These are phyloP conservation scores for Escovopsis weberi DNA, from an alignment of 2,329 filamentous ascomycete species.

Conservation along the genomic window DNA sequence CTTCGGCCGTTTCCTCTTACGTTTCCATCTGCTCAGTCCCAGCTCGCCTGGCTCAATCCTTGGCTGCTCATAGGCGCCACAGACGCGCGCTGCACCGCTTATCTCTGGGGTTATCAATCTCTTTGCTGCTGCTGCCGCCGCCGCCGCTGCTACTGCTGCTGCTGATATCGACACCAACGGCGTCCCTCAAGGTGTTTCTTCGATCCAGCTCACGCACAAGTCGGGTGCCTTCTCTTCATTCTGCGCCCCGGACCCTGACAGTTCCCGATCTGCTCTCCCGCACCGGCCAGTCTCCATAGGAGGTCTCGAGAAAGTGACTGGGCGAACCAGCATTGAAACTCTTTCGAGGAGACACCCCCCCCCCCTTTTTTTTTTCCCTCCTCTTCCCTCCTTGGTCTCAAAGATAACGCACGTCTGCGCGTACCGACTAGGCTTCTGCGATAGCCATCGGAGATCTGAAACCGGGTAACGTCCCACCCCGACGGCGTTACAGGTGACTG, in stretches of 20 bases:
- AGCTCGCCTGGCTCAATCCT: conserved; percentile 2
- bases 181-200: background rate
- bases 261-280: conserved; percentile 2
- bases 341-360: background rate
- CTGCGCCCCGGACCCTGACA: conserved; percentile 6
- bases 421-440: conserved; percentile 1
- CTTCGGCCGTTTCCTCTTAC: conserved; percentile 5
- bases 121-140: background rate
- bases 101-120: conserved; percentile 9
- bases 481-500: conserved; percentile 17
- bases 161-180: too few species aligned
- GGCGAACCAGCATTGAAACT: background rate
- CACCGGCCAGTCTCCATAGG: background rate
- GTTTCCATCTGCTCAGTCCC: conserved; percentile 2
- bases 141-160: background rate
- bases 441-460: conserved; percentile 6
- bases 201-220: background rate
- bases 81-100: conserved; percentile 11
- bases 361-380: conserved; percentile 1
- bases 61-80: conserved; percentile 14
- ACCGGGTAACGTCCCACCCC: conserved; percentile 14
- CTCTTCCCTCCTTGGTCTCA: background rate
- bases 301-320: background rate
- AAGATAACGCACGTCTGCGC: conserved; percentile 1
- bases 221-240: background rate